phyloP scores from a whole-genome alignment of 164 flowering plant genomes.

The Nymphaea colorata region DNA sequence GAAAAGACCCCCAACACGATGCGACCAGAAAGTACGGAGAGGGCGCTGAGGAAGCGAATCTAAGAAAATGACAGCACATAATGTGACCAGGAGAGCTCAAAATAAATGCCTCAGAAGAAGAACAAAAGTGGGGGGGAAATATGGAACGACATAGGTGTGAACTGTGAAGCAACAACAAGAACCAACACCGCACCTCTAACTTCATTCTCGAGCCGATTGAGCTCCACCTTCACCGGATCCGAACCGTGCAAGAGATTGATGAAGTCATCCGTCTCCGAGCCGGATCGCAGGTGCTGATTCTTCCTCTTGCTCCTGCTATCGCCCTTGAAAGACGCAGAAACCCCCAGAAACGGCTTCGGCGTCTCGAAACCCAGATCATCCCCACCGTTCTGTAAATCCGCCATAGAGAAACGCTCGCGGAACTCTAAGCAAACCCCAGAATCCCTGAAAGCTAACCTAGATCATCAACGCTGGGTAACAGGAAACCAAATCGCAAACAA shows the following conservation, averaged over 20 bases:
- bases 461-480: not conserved
- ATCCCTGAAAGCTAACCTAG: not conserved
- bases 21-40: not conserved
- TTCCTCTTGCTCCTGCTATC: constrained; percentile 2
- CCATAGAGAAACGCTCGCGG: not conserved
- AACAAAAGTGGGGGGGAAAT: not conserved
- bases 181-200: constrained; percentile 30
- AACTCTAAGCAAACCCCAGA: not conserved
- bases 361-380: not conserved
- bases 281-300: not conserved
- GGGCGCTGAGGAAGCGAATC: not conserved
- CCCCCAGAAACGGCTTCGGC: constrained; percentile 6
- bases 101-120: not conserved
- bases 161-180: not conserved
- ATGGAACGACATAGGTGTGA: not conserved
- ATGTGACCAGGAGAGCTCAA: not conserved
- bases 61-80: not conserved
- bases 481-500: not conserved
- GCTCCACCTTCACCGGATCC: constrained; percentile 57
- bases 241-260: constrained; percentile 51
- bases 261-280: constrained; percentile 38
- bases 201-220: constrained; percentile 59
- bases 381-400: not conserved
- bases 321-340: constrained; percentile 27
- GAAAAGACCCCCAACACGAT: not conserved